Conservation (phyloP, 176 grass and related monocot species). For the Pontederia paniculata region DNA sequence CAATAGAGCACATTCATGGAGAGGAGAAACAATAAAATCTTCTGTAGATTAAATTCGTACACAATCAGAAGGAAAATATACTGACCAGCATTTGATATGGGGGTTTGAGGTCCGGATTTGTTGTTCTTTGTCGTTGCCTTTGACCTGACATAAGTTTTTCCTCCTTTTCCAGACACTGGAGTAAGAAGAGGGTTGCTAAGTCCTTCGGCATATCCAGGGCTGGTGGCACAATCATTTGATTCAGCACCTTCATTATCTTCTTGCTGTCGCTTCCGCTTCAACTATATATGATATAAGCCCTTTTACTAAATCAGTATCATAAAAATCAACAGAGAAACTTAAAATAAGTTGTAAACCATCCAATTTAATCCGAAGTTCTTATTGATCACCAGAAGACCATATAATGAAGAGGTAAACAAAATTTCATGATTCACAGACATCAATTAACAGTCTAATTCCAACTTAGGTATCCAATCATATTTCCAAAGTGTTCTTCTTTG, state of each 20-base stretch:
- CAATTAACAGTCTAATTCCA: no score
- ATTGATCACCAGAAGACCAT: no score
- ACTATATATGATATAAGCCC: slow-evolving; percentile 22
- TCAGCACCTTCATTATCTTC: slow-evolving; percentile 35
- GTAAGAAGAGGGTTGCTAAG: slow-evolving; percentile 38
- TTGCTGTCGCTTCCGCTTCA: slow-evolving; percentile 39
- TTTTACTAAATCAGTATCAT: neutral
- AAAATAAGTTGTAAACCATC: neutral
- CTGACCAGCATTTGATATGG: slow-evolving; percentile 42
- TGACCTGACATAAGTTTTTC: slow-evolving; percentile 29
- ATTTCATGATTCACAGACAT: no score
- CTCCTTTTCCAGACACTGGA: slow-evolving; percentile 45
- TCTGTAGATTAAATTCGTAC: neutral
- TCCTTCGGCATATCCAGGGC: slow-evolving; percentile 41
- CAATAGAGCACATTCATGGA: no score
- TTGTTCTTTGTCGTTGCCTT: slow-evolving; percentile 36
- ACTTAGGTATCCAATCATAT: no score
- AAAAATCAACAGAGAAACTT: neutral
- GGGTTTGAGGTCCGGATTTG: slow-evolving; percentile 58
- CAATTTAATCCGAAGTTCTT: neutral
- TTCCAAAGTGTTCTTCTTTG: no score
- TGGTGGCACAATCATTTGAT: slow-evolving; percentile 47
- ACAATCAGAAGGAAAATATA: neutral
- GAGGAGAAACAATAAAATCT: no score
- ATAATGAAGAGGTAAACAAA: no score